A percentile compares a stretch with the other conserved stretches of the same genome.
Conservation (phyloP, 2,329 filamentous ascomycete species). For the Pseudogymnoascus sp. region DNA sequence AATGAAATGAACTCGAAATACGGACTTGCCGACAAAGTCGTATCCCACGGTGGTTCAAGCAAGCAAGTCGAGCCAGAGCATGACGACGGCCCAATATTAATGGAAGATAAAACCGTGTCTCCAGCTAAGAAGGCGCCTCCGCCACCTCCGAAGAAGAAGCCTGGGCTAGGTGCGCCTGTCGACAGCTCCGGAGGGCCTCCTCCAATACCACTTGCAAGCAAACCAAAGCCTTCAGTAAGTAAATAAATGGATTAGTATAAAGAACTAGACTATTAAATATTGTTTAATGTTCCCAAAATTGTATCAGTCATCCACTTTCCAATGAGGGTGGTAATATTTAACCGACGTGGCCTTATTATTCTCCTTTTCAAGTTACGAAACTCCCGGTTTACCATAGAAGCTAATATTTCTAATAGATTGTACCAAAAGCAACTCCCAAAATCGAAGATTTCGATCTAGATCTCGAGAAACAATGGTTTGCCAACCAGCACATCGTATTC, state of each 20-base stretch:
- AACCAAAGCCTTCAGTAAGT: slow-evolving; percentile 32
- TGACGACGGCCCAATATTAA: slow-evolving; percentile 14
- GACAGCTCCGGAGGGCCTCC: slow-evolving; percentile 23
- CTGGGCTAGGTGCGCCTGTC: slow-evolving; percentile 22
- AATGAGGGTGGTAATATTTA: not conserved
- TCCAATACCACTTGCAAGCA: slow-evolving; percentile 24
- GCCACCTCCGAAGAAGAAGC: slow-evolving; percentile 30
- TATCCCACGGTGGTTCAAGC: slow-evolving; percentile 19
- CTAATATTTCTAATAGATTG: not conserved
- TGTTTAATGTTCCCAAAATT: not conserved
- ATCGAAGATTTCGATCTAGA: slow-evolving; percentile 27
- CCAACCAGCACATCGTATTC: slow-evolving; percentile 24
- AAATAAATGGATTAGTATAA: slow-evolving; percentile 12
- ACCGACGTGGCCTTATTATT: not conserved
- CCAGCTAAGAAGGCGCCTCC: slow-evolving; percentile 33
- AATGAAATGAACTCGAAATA: slow-evolving; percentile 31
- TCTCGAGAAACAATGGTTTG: slow-evolving; percentile 30
- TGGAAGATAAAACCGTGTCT: slow-evolving; percentile 17
- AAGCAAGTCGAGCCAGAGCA: slow-evolving; percentile 13
- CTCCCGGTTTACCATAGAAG: not conserved
- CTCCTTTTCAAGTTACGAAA: not conserved
- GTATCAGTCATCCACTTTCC: not conserved
- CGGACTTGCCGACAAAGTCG: slow-evolving; percentile 28
- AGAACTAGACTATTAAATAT: not conserved
- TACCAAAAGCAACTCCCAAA: not conserved